Percentiles rank a stretch among this genome's conserved stretches.
These are phyloP conservation scores for Erodium texanum DNA, from an alignment of 441 rosid genomes.

Conservation along the genomic window DNA sequence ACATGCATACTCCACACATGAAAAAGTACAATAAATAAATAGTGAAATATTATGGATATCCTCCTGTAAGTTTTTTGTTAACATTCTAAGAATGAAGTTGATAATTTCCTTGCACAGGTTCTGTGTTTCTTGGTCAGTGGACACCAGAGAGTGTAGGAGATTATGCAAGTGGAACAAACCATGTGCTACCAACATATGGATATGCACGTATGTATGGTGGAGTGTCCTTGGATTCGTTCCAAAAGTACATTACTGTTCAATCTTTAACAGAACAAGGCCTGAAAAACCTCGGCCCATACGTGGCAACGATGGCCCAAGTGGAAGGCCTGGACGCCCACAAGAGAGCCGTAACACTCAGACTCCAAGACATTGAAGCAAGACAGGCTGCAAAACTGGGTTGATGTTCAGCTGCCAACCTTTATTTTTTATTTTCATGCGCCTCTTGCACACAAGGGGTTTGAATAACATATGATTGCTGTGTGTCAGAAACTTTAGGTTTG, in stretches of 20 bases:
- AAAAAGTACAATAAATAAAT: not conserved
- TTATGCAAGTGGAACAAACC: slow-evolving; percentile 88
- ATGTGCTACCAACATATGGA: slow-evolving; percentile 85
- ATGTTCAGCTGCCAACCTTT: not conserved
- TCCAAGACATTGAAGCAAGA: slow-evolving; percentile 55
- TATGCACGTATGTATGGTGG: slow-evolving; percentile 88
- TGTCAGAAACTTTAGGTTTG: not conserved
- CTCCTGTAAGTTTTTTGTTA: not conserved
- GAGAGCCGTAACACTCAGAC: slow-evolving; percentile 78
- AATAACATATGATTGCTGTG: not conserved
- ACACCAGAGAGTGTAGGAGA: slow-evolving; percentile 89
- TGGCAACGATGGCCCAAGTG: slow-evolving; percentile 71
- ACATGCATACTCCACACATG: not conserved
- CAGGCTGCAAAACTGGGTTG: slow-evolving; percentile 28
- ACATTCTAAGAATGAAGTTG: not conserved
- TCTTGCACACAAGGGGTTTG: not conserved
- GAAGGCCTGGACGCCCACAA: slow-evolving; percentile 86
- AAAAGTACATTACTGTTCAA: slow-evolving; percentile 73
- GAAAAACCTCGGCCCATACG: slow-evolving; percentile 64
- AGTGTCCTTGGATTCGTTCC: slow-evolving; percentile 72
- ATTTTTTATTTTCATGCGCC: not conserved
- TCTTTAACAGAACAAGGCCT: slow-evolving; percentile 79
- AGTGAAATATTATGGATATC: not conserved
- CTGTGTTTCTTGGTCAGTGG: slow-evolving; percentile 79
- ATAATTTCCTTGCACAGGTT: slow-evolving; percentile 35